Percentiles rank a stretch among this genome's conserved stretches.
Conservation (phyloP, 148 eudicot species). For the Amaranthus cruentus region DNA sequence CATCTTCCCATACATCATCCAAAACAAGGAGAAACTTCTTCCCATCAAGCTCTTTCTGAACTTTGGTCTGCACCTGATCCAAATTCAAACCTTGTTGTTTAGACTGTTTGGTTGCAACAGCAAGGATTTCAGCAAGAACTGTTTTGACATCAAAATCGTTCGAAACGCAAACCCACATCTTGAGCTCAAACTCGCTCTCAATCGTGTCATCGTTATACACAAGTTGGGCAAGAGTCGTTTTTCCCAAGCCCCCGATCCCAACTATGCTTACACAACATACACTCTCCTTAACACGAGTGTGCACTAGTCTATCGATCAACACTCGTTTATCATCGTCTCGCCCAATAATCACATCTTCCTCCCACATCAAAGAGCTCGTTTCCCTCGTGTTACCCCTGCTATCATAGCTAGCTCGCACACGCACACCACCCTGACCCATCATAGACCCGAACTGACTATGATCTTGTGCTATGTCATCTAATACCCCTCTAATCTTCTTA, state of each 20-base stretch:
- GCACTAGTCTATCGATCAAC: neutral
- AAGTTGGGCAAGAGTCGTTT: conserved; percentile 30
- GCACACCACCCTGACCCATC: neutral
- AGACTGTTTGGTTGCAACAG: neutral
- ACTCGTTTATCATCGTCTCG: conserved; percentile 16
- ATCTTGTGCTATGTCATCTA: conserved; percentile 4
- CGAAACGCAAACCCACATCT: conserved; percentile 31
- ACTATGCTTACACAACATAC: conserved; percentile 24
- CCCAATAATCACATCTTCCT: conserved; percentile 24
- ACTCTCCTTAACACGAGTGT: neutral
- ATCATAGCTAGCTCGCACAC: neutral
- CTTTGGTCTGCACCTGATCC: conserved; percentile 14
- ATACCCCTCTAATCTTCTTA: neutral
- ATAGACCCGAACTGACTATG: neutral
- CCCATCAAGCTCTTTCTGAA: conserved; percentile 4
- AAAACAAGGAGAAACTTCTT: conserved; percentile 29
- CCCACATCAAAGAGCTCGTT: conserved; percentile 19
- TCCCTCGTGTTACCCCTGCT: neutral
- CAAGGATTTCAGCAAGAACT: conserved; percentile 16
- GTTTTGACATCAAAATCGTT: conserved; percentile 20
- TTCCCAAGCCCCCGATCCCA: conserved; percentile 36
- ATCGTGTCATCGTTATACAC: conserved; percentile 21
- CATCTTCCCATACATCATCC: conserved; percentile 33
- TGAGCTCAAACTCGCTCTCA: conserved; percentile 14
- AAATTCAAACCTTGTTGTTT: neutral